phyloP scores from a whole-genome alignment of 169 alveolate genomes.

The Besnoitia besnoiti region DNA sequence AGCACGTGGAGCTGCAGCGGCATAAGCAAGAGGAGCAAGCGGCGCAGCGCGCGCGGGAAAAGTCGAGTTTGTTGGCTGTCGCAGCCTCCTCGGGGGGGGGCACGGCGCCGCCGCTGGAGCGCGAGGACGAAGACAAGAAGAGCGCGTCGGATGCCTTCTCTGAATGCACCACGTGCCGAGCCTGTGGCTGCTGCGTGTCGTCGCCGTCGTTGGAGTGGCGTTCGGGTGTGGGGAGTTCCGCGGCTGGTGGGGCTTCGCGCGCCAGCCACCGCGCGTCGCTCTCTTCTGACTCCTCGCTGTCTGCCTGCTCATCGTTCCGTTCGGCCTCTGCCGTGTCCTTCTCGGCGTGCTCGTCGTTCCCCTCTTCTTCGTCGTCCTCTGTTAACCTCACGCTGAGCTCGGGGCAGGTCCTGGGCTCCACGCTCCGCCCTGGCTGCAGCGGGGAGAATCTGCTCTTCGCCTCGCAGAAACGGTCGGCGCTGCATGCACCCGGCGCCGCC shows the following conservation, averaged over 20 bases:
- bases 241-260: neutral
- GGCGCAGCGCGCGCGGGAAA: neutral
- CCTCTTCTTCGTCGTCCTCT: too few relatives aligned
- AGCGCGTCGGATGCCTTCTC: neutral
- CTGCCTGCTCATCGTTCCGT: too few relatives aligned
- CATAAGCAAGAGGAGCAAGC: conserved; percentile 12
- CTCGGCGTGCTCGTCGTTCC: neutral
- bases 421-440: neutral
- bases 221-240: neutral
- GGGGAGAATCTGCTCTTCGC: neutral
- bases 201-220: neutral
- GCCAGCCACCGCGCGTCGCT: neutral
- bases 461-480: neutral
- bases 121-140: too few relatives aligned
- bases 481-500: neutral
- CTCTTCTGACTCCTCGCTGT: too few relatives aligned
- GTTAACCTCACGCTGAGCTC: neutral
- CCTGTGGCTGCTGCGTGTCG: neutral
- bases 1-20: conserved; percentile 30
- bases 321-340: too few relatives aligned
- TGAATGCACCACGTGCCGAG: neutral
- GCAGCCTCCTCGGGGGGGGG: neutral
- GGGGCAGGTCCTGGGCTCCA: too few relatives aligned
- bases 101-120: too few relatives aligned
- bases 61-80: neutral